Conservation (phyloP, 2,329 filamentous ascomycete species). For the Stemphylium vesicarium region DNA sequence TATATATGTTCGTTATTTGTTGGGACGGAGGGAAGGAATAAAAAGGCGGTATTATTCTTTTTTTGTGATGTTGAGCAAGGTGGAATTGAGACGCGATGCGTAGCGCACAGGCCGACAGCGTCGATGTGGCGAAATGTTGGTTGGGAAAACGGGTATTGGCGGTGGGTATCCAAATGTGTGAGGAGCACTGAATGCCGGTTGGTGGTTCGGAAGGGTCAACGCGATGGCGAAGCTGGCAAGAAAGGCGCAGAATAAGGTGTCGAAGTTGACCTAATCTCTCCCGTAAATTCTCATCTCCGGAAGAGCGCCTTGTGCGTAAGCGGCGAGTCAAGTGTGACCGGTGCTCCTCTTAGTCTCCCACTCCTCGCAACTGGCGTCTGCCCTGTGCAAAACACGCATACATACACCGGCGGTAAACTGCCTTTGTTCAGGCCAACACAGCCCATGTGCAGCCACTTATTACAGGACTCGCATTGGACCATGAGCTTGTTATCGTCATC, state of each 20-base stretch:
- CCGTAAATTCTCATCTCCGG: background rate
- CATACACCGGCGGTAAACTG: constrained; percentile 52
- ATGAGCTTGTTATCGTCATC: constrained; percentile 61
- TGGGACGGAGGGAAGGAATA: too few species aligned
- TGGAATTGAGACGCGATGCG: too few species aligned
- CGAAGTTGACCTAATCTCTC: background rate
- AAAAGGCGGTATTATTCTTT: too few species aligned
- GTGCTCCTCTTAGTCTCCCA: constrained; percentile 14
- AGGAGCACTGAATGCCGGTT: too few species aligned
- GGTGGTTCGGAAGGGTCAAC: too few species aligned
- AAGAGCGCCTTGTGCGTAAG: constrained; percentile 9
- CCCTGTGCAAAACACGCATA: constrained; percentile 51
- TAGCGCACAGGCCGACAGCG: too few species aligned
- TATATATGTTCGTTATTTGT: too few species aligned
- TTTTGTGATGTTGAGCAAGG: too few species aligned
- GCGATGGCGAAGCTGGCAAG: background rate
- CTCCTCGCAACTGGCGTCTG: constrained; percentile 18
- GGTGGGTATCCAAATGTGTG: too few species aligned
- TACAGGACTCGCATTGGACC: constrained; percentile 69
- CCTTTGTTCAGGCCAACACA: constrained; percentile 62
- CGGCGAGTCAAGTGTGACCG: constrained; percentile 9
- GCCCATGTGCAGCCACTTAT: constrained; percentile 66
- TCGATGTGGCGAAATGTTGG: too few species aligned
- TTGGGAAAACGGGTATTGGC: too few species aligned
- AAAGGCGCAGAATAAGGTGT: background rate